Evolutionary conservation across 805 yeast genomes (phyloP), one percentile per base, ranked within the genome.

Genomic region (Saccharomycopsis sp.): DNA sequence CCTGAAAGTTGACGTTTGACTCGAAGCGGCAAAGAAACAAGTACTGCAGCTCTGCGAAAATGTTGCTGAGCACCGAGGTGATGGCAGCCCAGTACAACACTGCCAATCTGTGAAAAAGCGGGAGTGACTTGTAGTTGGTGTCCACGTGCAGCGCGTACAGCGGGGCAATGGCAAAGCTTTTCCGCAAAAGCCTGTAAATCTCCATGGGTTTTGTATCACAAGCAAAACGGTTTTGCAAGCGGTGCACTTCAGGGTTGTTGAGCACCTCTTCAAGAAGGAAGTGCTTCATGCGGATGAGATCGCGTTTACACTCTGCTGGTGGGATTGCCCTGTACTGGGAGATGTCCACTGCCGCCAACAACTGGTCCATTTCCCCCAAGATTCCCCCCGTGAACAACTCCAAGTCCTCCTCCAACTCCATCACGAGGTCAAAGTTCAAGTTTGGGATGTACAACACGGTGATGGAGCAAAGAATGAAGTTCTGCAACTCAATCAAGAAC

Each of bases 21-120:
- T 40, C 43, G 30, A 40, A 40, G n/a, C 43, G 23, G 17, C 35
- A 23, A 27, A 40, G 19, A 21, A 40, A 40, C 15, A 40, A 16
- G 17, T 34, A 40, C 7, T 17, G 12, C 15, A 16, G 9, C 13
- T 40, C 43, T 13, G 12, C 21, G 41, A 40, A 40, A 13, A 40
- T 12, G 17, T 6, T 21, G 12, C 35, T 35, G 16, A 40, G 17
- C n/a, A 40, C 35, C 23, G 43, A 40, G 10, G 35, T 20, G 5
- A 17, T 5, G 6, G 43, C 34, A 13, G 21, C 10, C 34, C 34
- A 40, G 21, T 40, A 40, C 4, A 41, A 9, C 13, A 10, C 15
- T 10, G 23, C 31, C 7, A 41, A 22, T 31, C 31, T 21, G n/a
- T 41, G 27, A 21, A 30, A 36, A 17, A 41, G 8, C 7, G n/a